These are phyloP conservation scores for Ogataea polymorpha DNA, from an alignment of 805 yeast genomes.

Conservation along the genomic window DNA sequence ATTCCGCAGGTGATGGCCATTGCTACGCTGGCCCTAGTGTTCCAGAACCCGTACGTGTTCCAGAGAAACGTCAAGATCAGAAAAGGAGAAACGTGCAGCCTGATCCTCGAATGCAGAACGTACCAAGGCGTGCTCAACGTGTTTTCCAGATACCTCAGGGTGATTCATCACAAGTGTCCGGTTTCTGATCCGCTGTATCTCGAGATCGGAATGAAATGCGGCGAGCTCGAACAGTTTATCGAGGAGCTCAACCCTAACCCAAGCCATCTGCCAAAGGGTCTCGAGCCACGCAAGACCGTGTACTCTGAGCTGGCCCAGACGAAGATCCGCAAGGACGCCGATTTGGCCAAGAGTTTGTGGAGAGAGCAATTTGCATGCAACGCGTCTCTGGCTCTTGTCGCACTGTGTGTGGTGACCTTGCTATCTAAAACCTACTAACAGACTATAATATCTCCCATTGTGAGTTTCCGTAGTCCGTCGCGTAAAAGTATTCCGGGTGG, in stretches of 20 bases:
- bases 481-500: conserved; percentile 4
- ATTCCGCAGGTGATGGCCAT: conserved; percentile 99
- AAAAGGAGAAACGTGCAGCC: conserved; percentile 78
- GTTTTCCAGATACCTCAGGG: conserved; percentile 69
- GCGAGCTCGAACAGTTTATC: conserved; percentile 83
- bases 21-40: conserved; percentile 85
- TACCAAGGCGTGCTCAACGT: conserved; percentile 73
- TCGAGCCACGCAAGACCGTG: conserved; percentile 43
- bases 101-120: conserved; percentile 72
- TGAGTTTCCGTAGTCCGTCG: not conserved
- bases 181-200: conserved; percentile 86
- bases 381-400: conserved; percentile 17
- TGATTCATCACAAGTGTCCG: conserved; percentile 73
- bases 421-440: conserved; percentile 3
- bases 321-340: conserved; percentile 37
- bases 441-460: not conserved
- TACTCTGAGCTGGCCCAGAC: conserved; percentile 45
- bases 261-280: conserved; percentile 53
- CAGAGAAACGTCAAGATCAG: conserved; percentile 78
- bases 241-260: conserved; percentile 67
- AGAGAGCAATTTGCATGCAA: conserved; percentile 19
- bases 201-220: conserved; percentile 79
- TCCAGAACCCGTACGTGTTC: conserved; percentile 74
- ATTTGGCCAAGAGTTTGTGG: conserved; percentile 14
- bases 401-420: conserved; percentile 20